Evolutionary conservation across 2,329 filamentous ascomycete genomes (phyloP).

Genomic region (Scytalidium lignicola): DNA sequence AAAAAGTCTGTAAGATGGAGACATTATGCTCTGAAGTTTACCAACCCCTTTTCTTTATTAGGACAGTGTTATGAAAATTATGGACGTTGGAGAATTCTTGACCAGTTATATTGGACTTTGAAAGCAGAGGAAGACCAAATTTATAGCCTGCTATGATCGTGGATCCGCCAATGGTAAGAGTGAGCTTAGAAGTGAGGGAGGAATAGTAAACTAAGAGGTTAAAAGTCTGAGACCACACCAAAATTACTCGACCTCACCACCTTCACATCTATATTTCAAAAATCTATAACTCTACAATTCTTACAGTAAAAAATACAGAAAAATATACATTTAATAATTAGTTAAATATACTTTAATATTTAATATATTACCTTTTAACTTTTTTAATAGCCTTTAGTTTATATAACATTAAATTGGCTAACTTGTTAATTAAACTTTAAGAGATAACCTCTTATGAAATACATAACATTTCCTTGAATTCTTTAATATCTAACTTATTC

Average conservation of each 20-base stretch:
- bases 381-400: not conserved
- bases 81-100: no score
- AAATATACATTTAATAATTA: not conserved
- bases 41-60: no score
- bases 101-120: no score
- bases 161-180: no score
- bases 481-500: not conserved
- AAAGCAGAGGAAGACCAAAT: no score
- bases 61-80: no score
- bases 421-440: not conserved
- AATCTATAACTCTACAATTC: not conserved
- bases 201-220: not conserved
- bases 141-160: no score
- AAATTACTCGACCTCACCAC: not conserved
- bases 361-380: not conserved
- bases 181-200: no score
- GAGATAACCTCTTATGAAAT: not conserved
- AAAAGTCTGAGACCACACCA: slow-evolving; percentile 31
- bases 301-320: not conserved
- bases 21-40: no score
- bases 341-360: not conserved
- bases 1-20: no score
- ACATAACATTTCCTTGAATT: not conserved
- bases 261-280: not conserved
- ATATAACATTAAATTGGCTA: not conserved